Evolutionary conservation across 306 rosid genomes (phyloP).

Genomic region (Spatholobus suberectus): DNA sequence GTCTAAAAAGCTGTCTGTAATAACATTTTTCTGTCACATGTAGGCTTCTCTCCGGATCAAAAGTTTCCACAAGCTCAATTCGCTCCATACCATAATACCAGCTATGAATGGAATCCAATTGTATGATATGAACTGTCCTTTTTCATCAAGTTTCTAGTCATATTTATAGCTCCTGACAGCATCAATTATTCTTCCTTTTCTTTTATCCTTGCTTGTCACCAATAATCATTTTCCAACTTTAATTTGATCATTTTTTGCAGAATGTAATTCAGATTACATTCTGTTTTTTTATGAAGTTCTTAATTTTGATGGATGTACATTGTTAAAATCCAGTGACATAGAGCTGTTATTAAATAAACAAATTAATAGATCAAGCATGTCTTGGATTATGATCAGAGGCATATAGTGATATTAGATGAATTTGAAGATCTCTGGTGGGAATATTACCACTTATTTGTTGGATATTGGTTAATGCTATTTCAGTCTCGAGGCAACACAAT

Average conservation of each 20-base stretch:
- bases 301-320: constrained; percentile 12
- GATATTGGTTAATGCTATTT: constrained; percentile 27
- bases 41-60: constrained; percentile 86
- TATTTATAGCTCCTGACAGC: not conserved
- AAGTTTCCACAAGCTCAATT: constrained; percentile 89
- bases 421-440: not conserved
- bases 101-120: constrained; percentile 85
- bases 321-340: constrained; percentile 19
- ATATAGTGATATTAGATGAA: constrained; percentile 23
- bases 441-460: constrained; percentile 12
- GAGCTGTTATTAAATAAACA: not conserved
- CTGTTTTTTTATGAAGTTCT: not conserved
- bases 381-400: constrained; percentile 21
- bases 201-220: constrained; percentile 20
- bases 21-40: constrained; percentile 39
- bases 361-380: not conserved
- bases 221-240: constrained; percentile 28
- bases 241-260: constrained; percentile 23
- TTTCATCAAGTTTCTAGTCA: constrained; percentile 8
- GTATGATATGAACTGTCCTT: constrained; percentile 53
- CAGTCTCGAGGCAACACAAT: constrained; percentile 16
- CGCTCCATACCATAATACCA: constrained; percentile 65
- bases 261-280: constrained; percentile 16
- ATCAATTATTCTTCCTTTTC: constrained; percentile 19
- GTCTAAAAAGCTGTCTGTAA: constrained; percentile 37